These are phyloP conservation scores for Cladorrhinum sp. DNA, from an alignment of 2,329 filamentous ascomycete genomes.

Conservation along the genomic window DNA sequence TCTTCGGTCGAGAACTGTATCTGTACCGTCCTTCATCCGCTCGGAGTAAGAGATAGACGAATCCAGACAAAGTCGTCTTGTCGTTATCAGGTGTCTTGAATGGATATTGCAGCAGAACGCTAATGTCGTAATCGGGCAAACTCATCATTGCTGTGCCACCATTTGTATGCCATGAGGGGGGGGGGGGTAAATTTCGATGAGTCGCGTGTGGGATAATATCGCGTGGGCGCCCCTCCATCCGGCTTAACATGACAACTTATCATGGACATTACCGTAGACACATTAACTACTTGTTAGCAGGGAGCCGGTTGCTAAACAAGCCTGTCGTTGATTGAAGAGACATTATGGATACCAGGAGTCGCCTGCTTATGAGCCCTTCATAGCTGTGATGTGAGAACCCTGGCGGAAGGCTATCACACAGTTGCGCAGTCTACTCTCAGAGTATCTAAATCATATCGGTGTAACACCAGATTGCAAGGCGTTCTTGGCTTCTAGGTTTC, in stretches of 20 bases:
- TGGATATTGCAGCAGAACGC: not conserved
- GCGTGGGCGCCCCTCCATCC: too few species aligned
- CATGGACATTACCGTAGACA: too few species aligned
- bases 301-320: too few species aligned
- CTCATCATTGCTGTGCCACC: not conserved
- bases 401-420: not conserved
- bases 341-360: not conserved
- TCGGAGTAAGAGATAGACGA: not conserved
- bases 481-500: not conserved
- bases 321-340: too few species aligned
- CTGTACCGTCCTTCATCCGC: not conserved
- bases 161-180: not conserved
- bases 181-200: not conserved
- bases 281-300: too few species aligned
- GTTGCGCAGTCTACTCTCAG: too few species aligned
- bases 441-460: not conserved
- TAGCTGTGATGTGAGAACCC: too few species aligned
- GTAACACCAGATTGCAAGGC: not conserved
- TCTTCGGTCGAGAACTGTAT: not conserved
- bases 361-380: not conserved
- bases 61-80: not conserved
- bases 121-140: not conserved
- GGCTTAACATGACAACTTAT: too few species aligned
- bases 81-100: not conserved
- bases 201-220: not conserved